These are phyloP conservation scores for Anthoceros angustus DNA, from an alignment of 225 moss, liverwort and hornwort genomes.

Conservation along the genomic window DNA sequence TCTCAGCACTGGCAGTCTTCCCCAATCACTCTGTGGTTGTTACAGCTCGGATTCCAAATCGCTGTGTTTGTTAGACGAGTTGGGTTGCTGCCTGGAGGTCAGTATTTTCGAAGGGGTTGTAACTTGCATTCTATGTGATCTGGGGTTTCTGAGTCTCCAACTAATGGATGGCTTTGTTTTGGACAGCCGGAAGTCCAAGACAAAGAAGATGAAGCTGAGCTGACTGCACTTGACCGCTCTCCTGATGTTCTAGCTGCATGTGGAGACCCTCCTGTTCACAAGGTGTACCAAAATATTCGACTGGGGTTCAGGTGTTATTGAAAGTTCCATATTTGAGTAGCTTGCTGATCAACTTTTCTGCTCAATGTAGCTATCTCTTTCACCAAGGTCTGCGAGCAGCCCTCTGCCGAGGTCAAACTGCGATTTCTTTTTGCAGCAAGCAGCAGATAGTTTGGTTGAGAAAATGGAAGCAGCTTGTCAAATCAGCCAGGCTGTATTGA, in stretches of 20 bases:
- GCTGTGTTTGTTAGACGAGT: slow-evolving; percentile 6
- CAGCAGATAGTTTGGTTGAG: slow-evolving; percentile 43
- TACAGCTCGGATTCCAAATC: slow-evolving; percentile 9
- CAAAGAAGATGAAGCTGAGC: slow-evolving; percentile 44
- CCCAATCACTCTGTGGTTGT: slow-evolving; percentile 21
- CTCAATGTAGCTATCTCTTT: not conserved
- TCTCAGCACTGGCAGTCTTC: slow-evolving; percentile 55
- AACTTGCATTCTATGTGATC: no score
- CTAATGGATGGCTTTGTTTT: slow-evolving; percentile 1
- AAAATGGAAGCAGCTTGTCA: slow-evolving; percentile 23
- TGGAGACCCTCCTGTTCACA: slow-evolving; percentile 9
- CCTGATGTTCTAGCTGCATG: slow-evolving; percentile 19
- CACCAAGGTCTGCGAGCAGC: slow-evolving; percentile 28
- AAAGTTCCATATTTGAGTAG: slow-evolving; percentile 9
- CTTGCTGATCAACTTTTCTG: no score
- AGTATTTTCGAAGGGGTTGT: not conserved
- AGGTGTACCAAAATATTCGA: slow-evolving; percentile 13
- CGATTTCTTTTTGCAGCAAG: slow-evolving; percentile 41
- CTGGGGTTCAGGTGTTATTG: slow-evolving; percentile 1
- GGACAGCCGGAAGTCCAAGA: slow-evolving; percentile 30
- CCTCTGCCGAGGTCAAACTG: slow-evolving; percentile 57
- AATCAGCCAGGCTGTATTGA: slow-evolving; percentile 21
- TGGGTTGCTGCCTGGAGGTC: slow-evolving; percentile 34
- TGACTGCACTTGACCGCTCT: slow-evolving; percentile 60
- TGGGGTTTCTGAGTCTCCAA: not conserved